A percentile compares a stretch with the other conserved stretches of the same genome.
Conservation (phyloP, 164 flowering plant genomes). For the Nymphaea thermarum region DNA sequence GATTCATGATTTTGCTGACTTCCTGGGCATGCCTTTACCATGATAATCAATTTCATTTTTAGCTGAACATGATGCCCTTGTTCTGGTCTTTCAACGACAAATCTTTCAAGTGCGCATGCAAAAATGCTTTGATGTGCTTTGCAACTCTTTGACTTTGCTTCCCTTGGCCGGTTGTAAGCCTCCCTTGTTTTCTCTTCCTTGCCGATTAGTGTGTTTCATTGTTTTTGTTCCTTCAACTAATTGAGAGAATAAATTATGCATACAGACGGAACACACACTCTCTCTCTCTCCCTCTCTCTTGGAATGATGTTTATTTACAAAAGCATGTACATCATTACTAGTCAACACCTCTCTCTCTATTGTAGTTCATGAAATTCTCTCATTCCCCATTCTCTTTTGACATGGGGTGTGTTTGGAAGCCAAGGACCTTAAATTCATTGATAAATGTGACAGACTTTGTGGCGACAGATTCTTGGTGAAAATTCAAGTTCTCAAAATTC, state of each 20-base stretch:
- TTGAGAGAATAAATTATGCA: not conserved
- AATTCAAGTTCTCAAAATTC: no score
- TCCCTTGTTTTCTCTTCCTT: not conserved
- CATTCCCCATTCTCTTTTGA: no score
- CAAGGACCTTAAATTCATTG: no score
- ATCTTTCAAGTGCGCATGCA: not conserved
- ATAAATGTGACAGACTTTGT: no score
- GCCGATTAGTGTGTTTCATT: no score
- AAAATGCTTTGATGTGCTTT: not conserved
- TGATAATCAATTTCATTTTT: not conserved
- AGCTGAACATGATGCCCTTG: not conserved
- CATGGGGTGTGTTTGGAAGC: no score
- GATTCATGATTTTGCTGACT: constrained; percentile 6
- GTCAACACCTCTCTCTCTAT: no score
- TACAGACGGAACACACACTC: not conserved
- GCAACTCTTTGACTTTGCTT: not conserved
- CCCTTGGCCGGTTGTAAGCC: not conserved
- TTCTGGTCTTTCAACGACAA: not conserved
- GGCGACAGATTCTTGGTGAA: no score
- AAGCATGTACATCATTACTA: no score
- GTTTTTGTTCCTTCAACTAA: no score
- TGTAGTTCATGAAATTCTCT: no score
- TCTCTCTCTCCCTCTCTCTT: not conserved
- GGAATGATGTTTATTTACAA: not conserved
- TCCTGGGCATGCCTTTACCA: not conserved